Evolutionary conservation across 257 asterid genomes (phyloP).

Genomic region (Sherardia arvensis): DNA sequence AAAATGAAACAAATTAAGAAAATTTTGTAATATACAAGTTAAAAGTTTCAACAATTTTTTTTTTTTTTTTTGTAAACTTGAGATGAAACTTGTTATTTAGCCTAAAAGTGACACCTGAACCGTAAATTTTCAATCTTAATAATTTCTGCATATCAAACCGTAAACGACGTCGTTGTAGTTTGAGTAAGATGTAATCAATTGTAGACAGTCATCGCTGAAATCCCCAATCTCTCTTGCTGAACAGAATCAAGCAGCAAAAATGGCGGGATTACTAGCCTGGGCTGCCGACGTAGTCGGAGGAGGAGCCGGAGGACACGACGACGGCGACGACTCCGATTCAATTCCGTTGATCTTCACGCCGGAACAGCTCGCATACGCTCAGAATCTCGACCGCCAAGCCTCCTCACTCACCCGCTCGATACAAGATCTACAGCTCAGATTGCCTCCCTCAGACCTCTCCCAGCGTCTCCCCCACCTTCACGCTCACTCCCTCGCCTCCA

Average conservation of each 20-base stretch:
- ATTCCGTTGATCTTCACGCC: conserved; percentile 77
- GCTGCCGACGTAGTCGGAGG: conserved; percentile 94
- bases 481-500: conserved; percentile 93
- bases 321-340: conserved; percentile 43
- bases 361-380: conserved; percentile 60
- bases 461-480: conserved; percentile 92
- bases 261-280: conserved; percentile 99
- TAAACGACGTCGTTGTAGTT: neutral
- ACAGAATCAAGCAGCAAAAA: conserved; percentile 8
- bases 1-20: no score
- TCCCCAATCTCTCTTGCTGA: neutral
- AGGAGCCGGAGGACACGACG: conserved; percentile 39
- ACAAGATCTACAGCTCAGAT: conserved; percentile 83
- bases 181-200: neutral
- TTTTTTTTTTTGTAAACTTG: no score
- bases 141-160: no score
- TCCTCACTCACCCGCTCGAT: conserved; percentile 75
- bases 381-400: conserved; percentile 54
- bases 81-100: no score
- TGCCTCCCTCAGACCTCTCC: conserved; percentile 94
- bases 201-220: neutral
- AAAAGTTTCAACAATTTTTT: no score
- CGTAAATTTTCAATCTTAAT: no score
- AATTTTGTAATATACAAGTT: no score
- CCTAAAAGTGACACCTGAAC: no score